Evolutionary conservation across 1,284 basidiomycete genomes (phyloP).

Genomic region (Apiotrichum brassicae): DNA sequence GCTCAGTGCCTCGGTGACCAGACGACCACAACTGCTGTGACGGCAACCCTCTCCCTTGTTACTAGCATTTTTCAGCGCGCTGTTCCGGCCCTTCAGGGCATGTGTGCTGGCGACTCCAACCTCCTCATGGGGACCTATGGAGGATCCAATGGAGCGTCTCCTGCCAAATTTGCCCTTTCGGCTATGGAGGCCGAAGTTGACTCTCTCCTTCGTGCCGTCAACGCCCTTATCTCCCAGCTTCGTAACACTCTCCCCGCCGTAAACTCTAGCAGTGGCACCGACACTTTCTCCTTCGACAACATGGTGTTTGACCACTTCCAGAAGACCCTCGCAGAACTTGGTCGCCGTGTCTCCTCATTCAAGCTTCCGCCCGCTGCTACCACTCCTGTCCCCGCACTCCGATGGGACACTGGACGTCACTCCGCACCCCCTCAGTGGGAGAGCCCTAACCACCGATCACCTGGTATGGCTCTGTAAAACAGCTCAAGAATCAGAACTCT

Average conservation of each 20-base stretch:
- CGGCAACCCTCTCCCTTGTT: background rate
- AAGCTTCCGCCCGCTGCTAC: background rate
- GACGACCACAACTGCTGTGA: background rate
- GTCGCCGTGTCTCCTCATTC: slow-evolving; percentile 20
- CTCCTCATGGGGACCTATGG: background rate
- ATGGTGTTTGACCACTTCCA: slow-evolving; percentile 28
- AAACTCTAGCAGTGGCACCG: slow-evolving; percentile 21
- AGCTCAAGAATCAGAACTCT: no score
- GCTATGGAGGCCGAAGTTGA: slow-evolving; percentile 7
- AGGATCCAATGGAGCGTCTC: slow-evolving; percentile 4
- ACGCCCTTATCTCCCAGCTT: background rate
- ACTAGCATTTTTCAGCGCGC: background rate
- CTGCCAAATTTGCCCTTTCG: background rate
- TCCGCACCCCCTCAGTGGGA: no score
- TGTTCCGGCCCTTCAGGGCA: background rate
- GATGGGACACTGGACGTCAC: no score
- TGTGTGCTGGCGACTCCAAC: background rate
- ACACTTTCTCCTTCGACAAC: slow-evolving; percentile 19
- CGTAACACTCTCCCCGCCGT: slow-evolving; percentile 6
- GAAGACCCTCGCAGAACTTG: background rate
- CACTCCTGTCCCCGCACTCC: no score
- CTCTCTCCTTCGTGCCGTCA: slow-evolving; percentile 16
- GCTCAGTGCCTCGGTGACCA: background rate
- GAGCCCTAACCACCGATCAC: no score
- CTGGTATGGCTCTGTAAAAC: no score